These are phyloP conservation scores for Ambrosia artemisiifolia DNA, from an alignment of 129 eudicot genomes.

Conservation along the genomic window DNA sequence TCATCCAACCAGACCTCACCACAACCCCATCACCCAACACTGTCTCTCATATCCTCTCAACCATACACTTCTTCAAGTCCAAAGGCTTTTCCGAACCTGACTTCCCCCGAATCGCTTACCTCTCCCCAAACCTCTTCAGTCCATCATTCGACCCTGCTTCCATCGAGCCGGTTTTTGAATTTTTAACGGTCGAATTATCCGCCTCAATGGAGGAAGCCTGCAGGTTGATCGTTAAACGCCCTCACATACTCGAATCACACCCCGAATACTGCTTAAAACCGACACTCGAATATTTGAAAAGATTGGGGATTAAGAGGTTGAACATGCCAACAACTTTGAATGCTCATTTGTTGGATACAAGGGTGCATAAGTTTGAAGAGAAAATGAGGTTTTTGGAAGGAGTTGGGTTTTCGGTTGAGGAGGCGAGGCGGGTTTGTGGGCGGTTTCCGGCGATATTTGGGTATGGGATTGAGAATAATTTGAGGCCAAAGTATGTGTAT, in stretches of 20 bases:
- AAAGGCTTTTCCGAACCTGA: conserved; percentile 48
- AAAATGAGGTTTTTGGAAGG: conserved; percentile 38
- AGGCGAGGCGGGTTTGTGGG: conserved; percentile 42
- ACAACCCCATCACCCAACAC: conserved; percentile 36
- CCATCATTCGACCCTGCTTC: conserved; percentile 26
- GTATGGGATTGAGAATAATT: conserved; percentile 43
- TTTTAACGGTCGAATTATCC: conserved; percentile 34
- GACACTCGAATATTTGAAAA: conserved; percentile 34
- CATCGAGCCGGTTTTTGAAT: conserved; percentile 42
- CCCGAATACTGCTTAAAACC: conserved; percentile 47
- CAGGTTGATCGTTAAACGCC: conserved; percentile 42
- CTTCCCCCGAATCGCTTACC: conserved; percentile 40
- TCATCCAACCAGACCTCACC: conserved; percentile 26
- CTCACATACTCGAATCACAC: conserved; percentile 44
- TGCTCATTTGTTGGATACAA: conserved; percentile 55
- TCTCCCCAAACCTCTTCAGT: conserved; percentile 41
- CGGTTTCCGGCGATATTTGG: conserved; percentile 65
- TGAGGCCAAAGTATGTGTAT: conserved; percentile 47
- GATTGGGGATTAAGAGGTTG: conserved; percentile 35
- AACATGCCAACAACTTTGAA: conserved; percentile 47
- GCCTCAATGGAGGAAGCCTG: conserved; percentile 42
- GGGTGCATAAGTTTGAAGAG: conserved; percentile 40
- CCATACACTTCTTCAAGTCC: conserved; percentile 50
- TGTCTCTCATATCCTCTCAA: conserved; percentile 44
- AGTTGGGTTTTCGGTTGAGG: conserved; percentile 42